Percentiles rank a stretch among this genome's conserved stretches.
These are phyloP conservation scores for Coix lacrymajobi DNA, from an alignment of 176 grass and related monocot genomes.

Conservation along the genomic window DNA sequence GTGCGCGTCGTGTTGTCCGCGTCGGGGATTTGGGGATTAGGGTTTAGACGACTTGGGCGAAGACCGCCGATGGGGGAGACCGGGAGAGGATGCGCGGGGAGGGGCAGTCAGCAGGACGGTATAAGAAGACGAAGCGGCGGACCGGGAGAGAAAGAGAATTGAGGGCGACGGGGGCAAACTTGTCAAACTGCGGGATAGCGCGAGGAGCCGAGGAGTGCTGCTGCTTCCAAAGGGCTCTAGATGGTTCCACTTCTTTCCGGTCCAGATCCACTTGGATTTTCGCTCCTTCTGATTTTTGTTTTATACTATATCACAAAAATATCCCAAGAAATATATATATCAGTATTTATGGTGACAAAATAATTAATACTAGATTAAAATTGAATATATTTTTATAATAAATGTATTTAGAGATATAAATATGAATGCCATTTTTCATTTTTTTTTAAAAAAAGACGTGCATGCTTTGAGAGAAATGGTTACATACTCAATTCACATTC, in stretches of 20 bases:
- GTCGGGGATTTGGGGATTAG: constrained; percentile 15
- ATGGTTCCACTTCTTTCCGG: constrained; percentile 28
- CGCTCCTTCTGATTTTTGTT: too few species aligned
- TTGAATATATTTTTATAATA: too few species aligned
- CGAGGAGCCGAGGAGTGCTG: neutral
- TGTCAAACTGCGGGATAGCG: neutral
- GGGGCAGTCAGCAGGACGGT: neutral
- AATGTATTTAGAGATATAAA: too few species aligned
- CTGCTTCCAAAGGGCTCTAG: constrained; percentile 27
- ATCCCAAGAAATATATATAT: too few species aligned
- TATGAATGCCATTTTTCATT: too few species aligned
- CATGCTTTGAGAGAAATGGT: too few species aligned
- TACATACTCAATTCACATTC: too few species aligned
- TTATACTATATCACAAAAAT: too few species aligned
- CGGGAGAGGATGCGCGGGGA: neutral
- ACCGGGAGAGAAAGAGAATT: neutral
- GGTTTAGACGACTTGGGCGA: constrained; percentile 6
- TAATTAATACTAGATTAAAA: too few species aligned
- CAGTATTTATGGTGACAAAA: too few species aligned
- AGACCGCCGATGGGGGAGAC: neutral
- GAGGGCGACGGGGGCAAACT: neutral
- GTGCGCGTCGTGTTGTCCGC: neutral
- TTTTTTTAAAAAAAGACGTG: too few species aligned
- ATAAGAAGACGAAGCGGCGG: neutral
- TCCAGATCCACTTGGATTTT: neutral